These are phyloP conservation scores for Phaseolus lunatus DNA, from an alignment of 306 rosid species.

Conservation along the genomic window DNA sequence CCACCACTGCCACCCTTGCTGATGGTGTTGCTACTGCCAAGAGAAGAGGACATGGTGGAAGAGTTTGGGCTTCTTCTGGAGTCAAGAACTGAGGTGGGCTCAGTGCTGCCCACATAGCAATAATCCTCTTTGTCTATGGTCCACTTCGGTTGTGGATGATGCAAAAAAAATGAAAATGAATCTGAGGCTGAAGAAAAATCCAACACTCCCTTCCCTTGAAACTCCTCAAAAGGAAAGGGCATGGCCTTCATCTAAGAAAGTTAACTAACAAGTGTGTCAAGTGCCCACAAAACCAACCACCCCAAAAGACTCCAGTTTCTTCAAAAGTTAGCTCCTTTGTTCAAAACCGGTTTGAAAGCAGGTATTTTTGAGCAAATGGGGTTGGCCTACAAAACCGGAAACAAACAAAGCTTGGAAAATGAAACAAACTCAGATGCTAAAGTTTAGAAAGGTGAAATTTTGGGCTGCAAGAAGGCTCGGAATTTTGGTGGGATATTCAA, in stretches of 20 bases:
- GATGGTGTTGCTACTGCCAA: slow-evolving; percentile 55
- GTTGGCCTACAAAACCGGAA: slow-evolving; percentile 40
- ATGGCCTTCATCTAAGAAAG: slow-evolving; percentile 88
- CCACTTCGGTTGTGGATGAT: slow-evolving; percentile 61
- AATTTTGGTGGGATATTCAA: slow-evolving; percentile 33
- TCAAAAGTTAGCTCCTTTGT: slow-evolving; percentile 46
- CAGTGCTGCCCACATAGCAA: slow-evolving; percentile 94
- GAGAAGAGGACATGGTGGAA: slow-evolving; percentile 89
- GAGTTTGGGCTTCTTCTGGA: slow-evolving; percentile 86
- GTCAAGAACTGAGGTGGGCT: slow-evolving; percentile 97
- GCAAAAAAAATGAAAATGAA: slow-evolving; percentile 53
- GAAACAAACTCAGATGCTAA: neutral
- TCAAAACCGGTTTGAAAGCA: slow-evolving; percentile 45
- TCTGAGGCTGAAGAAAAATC: slow-evolving; percentile 69
- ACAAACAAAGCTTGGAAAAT: neutral
- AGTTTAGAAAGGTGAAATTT: slow-evolving; percentile 2
- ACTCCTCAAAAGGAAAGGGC: slow-evolving; percentile 93
- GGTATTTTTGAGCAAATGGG: slow-evolving; percentile 3
- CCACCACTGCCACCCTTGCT: slow-evolving; percentile 16
- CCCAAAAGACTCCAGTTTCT: slow-evolving; percentile 65
- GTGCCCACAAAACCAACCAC: slow-evolving; percentile 51
- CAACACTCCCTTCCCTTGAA: slow-evolving; percentile 90
- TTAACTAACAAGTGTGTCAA: slow-evolving; percentile 8
- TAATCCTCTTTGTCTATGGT: slow-evolving; percentile 53
- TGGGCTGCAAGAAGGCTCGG: slow-evolving; percentile 13